Evolutionary conservation across 257 asterid species (phyloP).

Genomic region (Pogostemon cablin): DNA sequence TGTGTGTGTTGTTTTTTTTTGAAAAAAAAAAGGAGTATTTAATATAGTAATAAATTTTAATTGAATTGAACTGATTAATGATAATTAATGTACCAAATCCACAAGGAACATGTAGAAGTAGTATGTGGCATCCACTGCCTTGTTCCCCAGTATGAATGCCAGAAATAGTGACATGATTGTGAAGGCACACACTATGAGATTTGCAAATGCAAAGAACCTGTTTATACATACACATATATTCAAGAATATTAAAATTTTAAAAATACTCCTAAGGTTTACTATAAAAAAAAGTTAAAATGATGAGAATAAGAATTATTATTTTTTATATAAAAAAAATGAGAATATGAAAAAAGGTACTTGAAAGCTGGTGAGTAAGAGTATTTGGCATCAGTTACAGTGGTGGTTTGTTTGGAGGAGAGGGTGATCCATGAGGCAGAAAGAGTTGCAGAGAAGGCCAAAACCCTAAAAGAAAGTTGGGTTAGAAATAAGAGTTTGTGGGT

Average conservation of each 20-base stretch:
- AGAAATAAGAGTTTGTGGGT: conserved; percentile 33
- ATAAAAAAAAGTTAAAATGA: background rate
- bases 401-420: conserved; percentile 51
- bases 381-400: conserved; percentile 48
- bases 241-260: background rate
- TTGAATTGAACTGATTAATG: background rate
- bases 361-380: conserved; percentile 63
- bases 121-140: conserved; percentile 30
- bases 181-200: conserved; percentile 48
- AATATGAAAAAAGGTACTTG: conserved; percentile 35
- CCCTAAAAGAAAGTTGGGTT: conserved; percentile 47
- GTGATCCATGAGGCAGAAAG: conserved; percentile 58
- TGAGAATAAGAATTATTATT: no score
- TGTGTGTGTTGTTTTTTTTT: no score
- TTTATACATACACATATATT: no score
- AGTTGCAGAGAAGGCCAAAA: conserved; percentile 43
- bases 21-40: background rate
- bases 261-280: background rate
- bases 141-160: conserved; percentile 36
- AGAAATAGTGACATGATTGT: conserved; percentile 43
- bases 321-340: background rate
- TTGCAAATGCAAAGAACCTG: conserved; percentile 68
- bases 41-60: background rate
- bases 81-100: conserved; percentile 57
- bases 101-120: conserved; percentile 61